phyloP scores from a whole-genome alignment of 257 asterid genomes.

The Ehretia macrophylla region DNA sequence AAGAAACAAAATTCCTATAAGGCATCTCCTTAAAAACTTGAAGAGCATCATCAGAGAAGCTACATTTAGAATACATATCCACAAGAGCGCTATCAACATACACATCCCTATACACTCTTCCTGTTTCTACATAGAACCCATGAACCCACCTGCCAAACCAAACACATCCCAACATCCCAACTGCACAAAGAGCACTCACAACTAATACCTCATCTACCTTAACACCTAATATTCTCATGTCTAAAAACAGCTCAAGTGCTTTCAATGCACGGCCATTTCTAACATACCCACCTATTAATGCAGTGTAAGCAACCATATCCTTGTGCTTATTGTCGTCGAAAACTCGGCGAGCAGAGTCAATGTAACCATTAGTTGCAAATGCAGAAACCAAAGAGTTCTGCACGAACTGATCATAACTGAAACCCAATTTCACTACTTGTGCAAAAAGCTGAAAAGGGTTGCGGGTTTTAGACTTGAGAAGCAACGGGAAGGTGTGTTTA shows the following conservation, averaged over 20 bases:
- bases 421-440: conserved; percentile 39
- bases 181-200: conserved; percentile 42
- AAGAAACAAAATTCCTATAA: conserved; percentile 36
- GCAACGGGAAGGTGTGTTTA: conserved; percentile 54
- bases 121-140: conserved; percentile 42
- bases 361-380: conserved; percentile 18
- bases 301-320: conserved; percentile 46
- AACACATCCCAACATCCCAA: conserved; percentile 28
- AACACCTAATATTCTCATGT: conserved; percentile 33
- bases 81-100: conserved; percentile 42
- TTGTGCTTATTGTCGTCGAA: conserved; percentile 39
- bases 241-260: conserved; percentile 39
- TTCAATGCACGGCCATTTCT: conserved; percentile 22
- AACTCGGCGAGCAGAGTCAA: conserved; percentile 32
- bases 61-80: conserved; percentile 53
- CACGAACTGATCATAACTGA: conserved; percentile 38
- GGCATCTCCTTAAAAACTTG: conserved; percentile 35
- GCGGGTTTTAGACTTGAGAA: conserved; percentile 39
- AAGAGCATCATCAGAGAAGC: conserved; percentile 35
- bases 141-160: conserved; percentile 53
- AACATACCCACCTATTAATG: conserved; percentile 41
- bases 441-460: conserved; percentile 33
- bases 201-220: conserved; percentile 46
- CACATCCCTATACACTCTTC: conserved; percentile 39
- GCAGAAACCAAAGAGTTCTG: conserved; percentile 35